Evolutionary conservation across 2,329 filamentous ascomycete genomes (phyloP), one percentile per base, ranked within the genome.

Genomic region (Grosmannia huntii): DNA sequence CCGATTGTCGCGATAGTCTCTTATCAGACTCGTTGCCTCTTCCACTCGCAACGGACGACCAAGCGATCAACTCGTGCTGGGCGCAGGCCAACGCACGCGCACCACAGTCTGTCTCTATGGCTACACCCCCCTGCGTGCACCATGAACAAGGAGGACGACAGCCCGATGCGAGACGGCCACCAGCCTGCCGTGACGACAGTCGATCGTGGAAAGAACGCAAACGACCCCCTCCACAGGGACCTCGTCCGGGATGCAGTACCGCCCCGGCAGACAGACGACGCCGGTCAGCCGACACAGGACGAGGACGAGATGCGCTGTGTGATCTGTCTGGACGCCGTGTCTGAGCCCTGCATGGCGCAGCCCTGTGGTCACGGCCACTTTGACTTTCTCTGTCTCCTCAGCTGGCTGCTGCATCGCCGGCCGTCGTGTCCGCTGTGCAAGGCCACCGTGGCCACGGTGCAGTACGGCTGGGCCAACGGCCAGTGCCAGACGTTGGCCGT

Each of bases 361-460:
- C 90, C 91, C 9, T 97, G 91, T 75, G 79, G 81, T 49, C 91
- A 97, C 73, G 73, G 76, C 59, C 83, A 84, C 64, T 96, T 95
- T 68, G 90, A 96, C 74, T 95, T 90, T 67, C 70, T 89, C 14
- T 97, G 91, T 69, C 79, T 96, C 6, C 72, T 85, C 25, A 90
- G 80, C 71, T 96, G 92, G 91, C 60, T 63, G 53, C 75, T 95
- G 5, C 79, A 90, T 64, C 76, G 87, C 62, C 80, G 81, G 11
- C 76, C 84, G 0, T 80, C 76, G 53, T 96, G 91, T 66, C 91
- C 92, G 21, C 76, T 96, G 56, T 97, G 91, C 81, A 85, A 84
- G 61, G 67, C 75, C 5, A 62, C 66, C 48, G 75, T 84, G 41
- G 65, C 68, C 6, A 76, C 79, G 25, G 83, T 95, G 53, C 79